A percentile compares a stretch with the other conserved stretches of the same genome.
phyloP scores from a whole-genome alignment of 345 rosid genomes.

The Populus davidiana region DNA sequence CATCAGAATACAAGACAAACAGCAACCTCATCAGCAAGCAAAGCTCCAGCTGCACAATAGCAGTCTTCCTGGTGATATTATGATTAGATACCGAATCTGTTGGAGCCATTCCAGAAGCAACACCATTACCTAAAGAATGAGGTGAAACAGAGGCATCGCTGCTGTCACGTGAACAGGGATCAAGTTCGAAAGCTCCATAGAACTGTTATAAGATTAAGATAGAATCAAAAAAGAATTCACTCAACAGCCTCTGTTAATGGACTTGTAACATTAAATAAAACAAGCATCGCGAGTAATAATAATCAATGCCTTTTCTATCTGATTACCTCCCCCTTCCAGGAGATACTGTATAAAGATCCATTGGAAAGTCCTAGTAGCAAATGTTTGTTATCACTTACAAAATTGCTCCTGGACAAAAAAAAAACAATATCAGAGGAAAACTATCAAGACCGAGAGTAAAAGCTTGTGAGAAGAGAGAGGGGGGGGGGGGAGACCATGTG shows the following conservation, averaged over 20 bases:
- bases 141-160: conserved; percentile 33
- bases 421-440: conserved; percentile 5
- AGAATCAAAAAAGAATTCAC: conserved; percentile 3
- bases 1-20: conserved; percentile 69
- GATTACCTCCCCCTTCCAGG: conserved; percentile 98
- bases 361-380: conserved; percentile 84
- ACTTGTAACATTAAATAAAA: not conserved
- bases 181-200: conserved; percentile 70
- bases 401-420: conserved; percentile 66
- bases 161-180: conserved; percentile 28
- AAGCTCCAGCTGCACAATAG: conserved; percentile 67
- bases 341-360: conserved; percentile 75
- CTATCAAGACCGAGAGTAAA: conserved; percentile 12
- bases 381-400: conserved; percentile 51
- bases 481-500: not conserved
- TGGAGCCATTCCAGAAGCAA: conserved; percentile 41
- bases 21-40: conserved; percentile 65
- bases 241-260: not conserved
- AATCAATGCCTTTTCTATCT: not conserved
- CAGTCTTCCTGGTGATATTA: conserved; percentile 36
- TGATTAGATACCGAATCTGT: conserved; percentile 31
- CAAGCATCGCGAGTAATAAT: not conserved
- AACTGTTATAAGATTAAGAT: conserved; percentile 45
- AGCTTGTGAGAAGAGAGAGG: not conserved
- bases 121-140: conserved; percentile 51